Conservation (phyloP, 2,329 filamentous ascomycete genomes). For the Graphiopsis chlorocephala region DNA sequence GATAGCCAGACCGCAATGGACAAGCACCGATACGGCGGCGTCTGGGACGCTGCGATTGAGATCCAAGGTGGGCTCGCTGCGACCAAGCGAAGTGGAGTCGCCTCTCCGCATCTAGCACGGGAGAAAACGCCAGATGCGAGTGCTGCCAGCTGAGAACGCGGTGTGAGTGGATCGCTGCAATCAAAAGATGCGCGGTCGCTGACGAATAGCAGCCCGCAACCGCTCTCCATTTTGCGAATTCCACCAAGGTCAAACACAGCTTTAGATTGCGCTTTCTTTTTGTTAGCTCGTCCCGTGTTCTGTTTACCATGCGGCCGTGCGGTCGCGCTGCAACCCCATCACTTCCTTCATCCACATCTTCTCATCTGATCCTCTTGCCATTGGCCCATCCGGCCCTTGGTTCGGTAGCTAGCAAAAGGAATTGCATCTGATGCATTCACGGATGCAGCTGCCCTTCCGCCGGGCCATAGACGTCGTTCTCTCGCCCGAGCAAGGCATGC, state of each 20-base stretch:
- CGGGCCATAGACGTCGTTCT: background rate
- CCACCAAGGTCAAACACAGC: conserved; percentile 1
- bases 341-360: conserved; percentile 8
- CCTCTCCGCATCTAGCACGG: conserved; percentile 6
- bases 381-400: conserved; percentile 12
- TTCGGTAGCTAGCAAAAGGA: conserved; percentile 15
- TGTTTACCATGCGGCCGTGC: conserved; percentile 15
- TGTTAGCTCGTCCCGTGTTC: conserved; percentile 18
- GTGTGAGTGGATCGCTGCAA: conserved; percentile 18
- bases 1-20: conserved; percentile 2
- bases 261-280: conserved; percentile 14
- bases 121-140: conserved; percentile 5
- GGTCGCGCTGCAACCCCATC: conserved; percentile 13
- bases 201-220: conserved; percentile 6
- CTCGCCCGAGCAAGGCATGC: conserved; percentile 6
- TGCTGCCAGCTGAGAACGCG: conserved; percentile 6
- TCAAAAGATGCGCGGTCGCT: conserved; percentile 5
- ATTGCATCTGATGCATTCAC: conserved; percentile 13
- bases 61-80: background rate
- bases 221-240: conserved; percentile 14
- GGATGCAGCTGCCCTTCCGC: conserved; percentile 12
- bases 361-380: conserved; percentile 2
- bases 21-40: conserved; percentile 5
- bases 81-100: conserved; percentile 11
- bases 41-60: conserved; percentile 3